Evolutionary conservation across 1,139 yeast genomes (phyloP).

Genomic region (Tardiomyces depauwii): DNA sequence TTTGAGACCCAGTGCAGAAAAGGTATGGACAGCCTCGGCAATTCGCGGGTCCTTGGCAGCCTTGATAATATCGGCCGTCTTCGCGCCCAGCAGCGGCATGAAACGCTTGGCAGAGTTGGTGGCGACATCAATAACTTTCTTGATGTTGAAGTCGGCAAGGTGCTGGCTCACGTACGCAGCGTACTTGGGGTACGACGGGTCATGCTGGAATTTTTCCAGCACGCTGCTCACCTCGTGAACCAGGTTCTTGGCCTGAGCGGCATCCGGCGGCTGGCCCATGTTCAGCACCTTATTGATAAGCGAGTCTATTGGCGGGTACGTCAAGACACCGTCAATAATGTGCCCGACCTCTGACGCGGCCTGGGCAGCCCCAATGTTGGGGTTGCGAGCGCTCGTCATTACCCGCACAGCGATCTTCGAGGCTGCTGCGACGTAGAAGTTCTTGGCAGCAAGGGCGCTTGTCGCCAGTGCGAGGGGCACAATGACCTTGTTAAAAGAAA

Average conservation of each 20-base stretch:
- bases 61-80: neutral
- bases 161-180: constrained; percentile 3
- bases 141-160: constrained; percentile 6
- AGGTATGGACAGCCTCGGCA: neutral
- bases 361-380: neutral
- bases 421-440: constrained; percentile 1
- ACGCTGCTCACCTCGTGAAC: neutral
- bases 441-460: neutral
- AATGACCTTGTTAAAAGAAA: neutral
- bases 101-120: neutral
- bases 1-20: neutral
- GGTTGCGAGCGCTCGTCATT: neutral
- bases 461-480: constrained; percentile 1
- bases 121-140: constrained; percentile 1
- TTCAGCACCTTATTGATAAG: constrained; percentile 1
- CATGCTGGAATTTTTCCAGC: neutral
- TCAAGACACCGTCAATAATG: neutral
- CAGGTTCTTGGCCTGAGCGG: constrained; percentile 1
- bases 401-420: neutral
- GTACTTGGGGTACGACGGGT: neutral
- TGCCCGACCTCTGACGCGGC: neutral
- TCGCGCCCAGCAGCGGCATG: neutral
- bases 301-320: neutral
- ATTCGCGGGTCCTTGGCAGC: neutral
- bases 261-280: constrained; percentile 1